Base-by-base conservation (phyloP, 139 green algal species). In the Coccomyxa sp. region DNA sequence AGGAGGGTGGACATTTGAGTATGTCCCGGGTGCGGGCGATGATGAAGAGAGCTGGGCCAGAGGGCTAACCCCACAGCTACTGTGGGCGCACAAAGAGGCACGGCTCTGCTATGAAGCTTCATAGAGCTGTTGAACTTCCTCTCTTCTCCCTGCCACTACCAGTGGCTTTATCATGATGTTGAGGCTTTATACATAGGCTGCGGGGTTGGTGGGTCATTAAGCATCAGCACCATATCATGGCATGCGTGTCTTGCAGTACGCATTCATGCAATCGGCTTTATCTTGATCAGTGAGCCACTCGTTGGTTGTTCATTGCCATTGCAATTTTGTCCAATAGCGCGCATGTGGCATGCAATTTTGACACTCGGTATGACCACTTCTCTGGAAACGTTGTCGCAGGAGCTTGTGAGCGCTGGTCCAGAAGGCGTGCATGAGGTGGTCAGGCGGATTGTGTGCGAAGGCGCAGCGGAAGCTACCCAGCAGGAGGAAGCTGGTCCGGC, bases 41-140 rank as follows among this genome's bases (percentile, higher is more conserved):
- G 97, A 99, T 79, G 96, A 99, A 89, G 97, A 99, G 88, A 95
- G 85, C 67, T 99, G 96, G 96, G 92, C 95, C 0, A 23, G 23
- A 10, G 96, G 96, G 1, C 91, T 98, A 13, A 96, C 89, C 0
- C 93, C 95, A 0, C 77, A 63, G 0, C 79, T 96, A 31, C 92
- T 98, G 68, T 98, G 92, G 92, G 74, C 67, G 38, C 84, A 96
- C 71, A 25, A 79, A n/a, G 45, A 88, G 83, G 86, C 87, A 13
- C 58, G 77, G 17, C 15, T 31, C 75, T 30, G 67, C 76, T 30
- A 45, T 0, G 77, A 27, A 31, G 17, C 18, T 21, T 38, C 11
- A n/a, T 10, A 81, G 11, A 67, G 14, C 25, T 7, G 3, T 31
- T 63, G 31, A 63, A 18, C 3, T 60, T 60, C 32, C 14, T 81